Conservation (phyloP, 2,329 filamentous ascomycete genomes). For the Diplodia intermedia region DNA sequence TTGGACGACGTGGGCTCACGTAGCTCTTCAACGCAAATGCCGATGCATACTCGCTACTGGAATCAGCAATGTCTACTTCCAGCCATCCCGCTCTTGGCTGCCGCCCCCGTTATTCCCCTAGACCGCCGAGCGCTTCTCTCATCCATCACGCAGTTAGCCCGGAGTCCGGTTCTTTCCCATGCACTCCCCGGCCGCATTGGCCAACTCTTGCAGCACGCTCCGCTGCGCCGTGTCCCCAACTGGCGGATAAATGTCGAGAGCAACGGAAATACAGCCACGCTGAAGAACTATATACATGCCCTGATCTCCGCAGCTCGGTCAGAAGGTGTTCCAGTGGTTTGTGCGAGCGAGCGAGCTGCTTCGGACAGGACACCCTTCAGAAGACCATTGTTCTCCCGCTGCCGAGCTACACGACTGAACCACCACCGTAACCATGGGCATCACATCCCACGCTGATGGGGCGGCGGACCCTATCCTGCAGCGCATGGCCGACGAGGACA, state of each 20-base stretch:
- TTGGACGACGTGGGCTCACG: not conserved
- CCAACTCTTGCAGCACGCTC: not conserved
- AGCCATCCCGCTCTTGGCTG: constrained; percentile 16
- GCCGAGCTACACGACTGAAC: not conserved
- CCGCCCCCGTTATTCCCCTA: not conserved
- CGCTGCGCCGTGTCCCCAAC: constrained; percentile 11
- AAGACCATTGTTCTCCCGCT: not conserved
- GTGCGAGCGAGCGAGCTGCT: not conserved
- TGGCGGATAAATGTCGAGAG: constrained; percentile 6
- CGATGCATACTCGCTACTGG: not conserved
- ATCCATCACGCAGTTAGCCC: constrained; percentile 1
- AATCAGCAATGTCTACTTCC: not conserved
- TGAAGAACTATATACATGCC: not conserved
- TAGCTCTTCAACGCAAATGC: not conserved
- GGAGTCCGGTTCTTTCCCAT: constrained; percentile 6
- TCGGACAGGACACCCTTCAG: not conserved
- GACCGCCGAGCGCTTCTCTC: not conserved
- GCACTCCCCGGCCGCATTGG: not conserved
- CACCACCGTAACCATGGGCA: constrained; percentile 37
- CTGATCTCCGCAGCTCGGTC: no score
- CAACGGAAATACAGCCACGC: not conserved
- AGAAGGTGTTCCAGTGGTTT: not conserved
- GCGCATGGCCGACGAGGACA: constrained; percentile 50
- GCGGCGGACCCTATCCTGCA: constrained; percentile 51
- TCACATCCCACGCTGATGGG: constrained; percentile 39